Percentiles rank a stretch among this genome's conserved stretches.
Conservation (phyloP, 768 basidiomycete genomes). For the Stropharia rugosoannulata region DNA sequence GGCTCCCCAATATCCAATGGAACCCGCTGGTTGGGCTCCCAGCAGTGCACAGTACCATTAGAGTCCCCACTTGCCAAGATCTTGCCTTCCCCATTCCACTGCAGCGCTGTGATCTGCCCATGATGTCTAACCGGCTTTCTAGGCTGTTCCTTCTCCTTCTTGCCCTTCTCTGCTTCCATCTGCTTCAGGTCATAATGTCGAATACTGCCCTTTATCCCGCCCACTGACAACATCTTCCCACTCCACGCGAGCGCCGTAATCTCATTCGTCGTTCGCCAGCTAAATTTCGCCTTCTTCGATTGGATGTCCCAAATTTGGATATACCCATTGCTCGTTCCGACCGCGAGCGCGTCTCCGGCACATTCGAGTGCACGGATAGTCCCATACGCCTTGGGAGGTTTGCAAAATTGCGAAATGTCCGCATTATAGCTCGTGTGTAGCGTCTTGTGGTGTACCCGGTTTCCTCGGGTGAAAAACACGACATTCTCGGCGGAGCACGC, state of each 20-base stretch:
- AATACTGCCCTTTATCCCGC: conserved; percentile 69
- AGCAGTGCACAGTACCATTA: conserved; percentile 72
- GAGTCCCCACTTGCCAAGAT: conserved; percentile 77
- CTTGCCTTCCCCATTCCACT: conserved; percentile 67
- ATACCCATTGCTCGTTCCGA: conserved; percentile 60
- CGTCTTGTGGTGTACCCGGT: conserved; percentile 54
- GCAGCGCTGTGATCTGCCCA: conserved; percentile 59
- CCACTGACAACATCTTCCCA: conserved; percentile 62
- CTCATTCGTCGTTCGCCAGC: conserved; percentile 51
- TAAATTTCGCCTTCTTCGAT: conserved; percentile 50
- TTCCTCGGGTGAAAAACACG: conserved; percentile 51
- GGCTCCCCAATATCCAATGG: conserved; percentile 58
- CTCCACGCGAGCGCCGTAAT: conserved; percentile 69
- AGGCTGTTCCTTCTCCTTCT: conserved; percentile 63
- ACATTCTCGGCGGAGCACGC: conserved; percentile 43
- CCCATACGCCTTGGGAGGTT: conserved; percentile 45
- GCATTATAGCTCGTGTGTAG: conserved; percentile 31
- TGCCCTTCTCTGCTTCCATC: conserved; percentile 43
- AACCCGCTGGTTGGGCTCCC: conserved; percentile 59
- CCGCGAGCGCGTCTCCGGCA: conserved; percentile 47
- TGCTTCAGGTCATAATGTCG: conserved; percentile 68
- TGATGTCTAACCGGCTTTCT: conserved; percentile 69
- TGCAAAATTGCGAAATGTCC: conserved; percentile 51
- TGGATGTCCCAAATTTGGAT: conserved; percentile 76
- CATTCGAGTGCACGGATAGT: conserved; percentile 42